Conservation (phyloP, 1,139 yeast species). For the Torulaspora globosa region DNA sequence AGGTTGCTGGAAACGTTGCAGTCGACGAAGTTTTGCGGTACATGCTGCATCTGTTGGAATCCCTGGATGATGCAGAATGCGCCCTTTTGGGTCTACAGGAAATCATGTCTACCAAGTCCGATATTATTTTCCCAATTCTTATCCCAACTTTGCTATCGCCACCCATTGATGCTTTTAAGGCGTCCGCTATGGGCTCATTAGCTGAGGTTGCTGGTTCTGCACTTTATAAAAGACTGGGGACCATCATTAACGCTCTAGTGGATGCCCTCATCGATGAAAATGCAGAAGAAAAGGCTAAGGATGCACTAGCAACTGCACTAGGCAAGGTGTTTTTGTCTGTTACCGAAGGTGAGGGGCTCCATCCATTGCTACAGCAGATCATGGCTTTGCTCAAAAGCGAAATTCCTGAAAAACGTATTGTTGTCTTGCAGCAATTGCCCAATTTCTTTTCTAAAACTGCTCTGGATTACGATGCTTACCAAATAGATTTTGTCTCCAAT, state of each 20-base stretch:
- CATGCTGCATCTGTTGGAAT: slow-evolving; percentile 65
- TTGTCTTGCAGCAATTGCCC: slow-evolving; percentile 66
- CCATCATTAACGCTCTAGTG: slow-evolving; percentile 68
- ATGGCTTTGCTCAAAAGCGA: slow-evolving; percentile 74
- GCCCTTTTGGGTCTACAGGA: slow-evolving; percentile 88
- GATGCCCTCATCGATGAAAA: slow-evolving; percentile 49
- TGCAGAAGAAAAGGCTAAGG: slow-evolving; percentile 39
- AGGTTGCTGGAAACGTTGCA: slow-evolving; percentile 75
- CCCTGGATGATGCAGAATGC: slow-evolving; percentile 58
- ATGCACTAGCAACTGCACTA: slow-evolving; percentile 52
- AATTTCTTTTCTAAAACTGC: slow-evolving; percentile 61
- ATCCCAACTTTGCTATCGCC: slow-evolving; percentile 78
- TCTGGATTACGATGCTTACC: slow-evolving; percentile 69
- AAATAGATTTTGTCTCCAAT: slow-evolving; percentile 69
- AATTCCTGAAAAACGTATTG: slow-evolving; percentile 60
- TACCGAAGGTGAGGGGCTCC: slow-evolving; percentile 74
- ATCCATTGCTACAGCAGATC: slow-evolving; percentile 78
- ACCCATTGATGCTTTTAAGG: slow-evolving; percentile 81
- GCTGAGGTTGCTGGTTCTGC: slow-evolving; percentile 91
- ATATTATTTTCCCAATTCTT: slow-evolving; percentile 88
- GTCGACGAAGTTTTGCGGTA: slow-evolving; percentile 87
- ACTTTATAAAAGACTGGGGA: slow-evolving; percentile 63
- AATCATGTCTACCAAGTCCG: slow-evolving; percentile 86
- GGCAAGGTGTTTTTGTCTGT: slow-evolving; percentile 69
- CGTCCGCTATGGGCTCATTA: slow-evolving; percentile 79